A percentile compares a stretch with the other conserved stretches of the same genome.
Evolutionary conservation across 2,329 filamentous ascomycete species (phyloP).

Genomic region (Colletotrichum tofieldiae): DNA sequence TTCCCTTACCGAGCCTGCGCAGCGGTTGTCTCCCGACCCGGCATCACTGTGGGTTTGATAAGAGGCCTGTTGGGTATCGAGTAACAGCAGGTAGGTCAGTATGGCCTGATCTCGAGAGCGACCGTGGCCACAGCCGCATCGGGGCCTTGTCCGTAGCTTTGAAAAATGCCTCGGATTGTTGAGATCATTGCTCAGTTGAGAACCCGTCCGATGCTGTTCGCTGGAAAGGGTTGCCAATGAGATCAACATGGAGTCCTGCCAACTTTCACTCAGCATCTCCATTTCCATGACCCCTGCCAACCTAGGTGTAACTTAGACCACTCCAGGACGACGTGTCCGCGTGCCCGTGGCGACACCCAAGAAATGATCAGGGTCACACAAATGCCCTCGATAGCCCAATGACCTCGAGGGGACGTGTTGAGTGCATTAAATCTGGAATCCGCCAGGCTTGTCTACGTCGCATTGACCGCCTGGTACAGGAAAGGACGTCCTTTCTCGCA

Average conservation of each 20-base stretch:
- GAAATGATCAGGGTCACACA: conserved; percentile 36
- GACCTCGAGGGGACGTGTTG: background rate
- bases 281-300: background rate
- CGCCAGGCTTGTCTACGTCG: background rate
- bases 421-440: background rate
- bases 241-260: conserved; percentile 24
- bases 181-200: conserved; percentile 12
- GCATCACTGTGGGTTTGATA: background rate
- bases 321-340: background rate
- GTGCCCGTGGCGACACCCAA: conserved; percentile 6
- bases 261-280: conserved; percentile 5
- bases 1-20: background rate
- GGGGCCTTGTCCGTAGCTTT: background rate
- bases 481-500: background rate
- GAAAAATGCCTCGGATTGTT: conserved; percentile 23
- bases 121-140: background rate
- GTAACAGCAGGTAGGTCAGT: background rate
- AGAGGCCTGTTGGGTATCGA: background rate
- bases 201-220: conserved; percentile 2
- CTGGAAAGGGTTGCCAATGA: background rate
- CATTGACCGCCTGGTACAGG: conserved; percentile 22
- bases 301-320: background rate
- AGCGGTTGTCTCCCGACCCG: background rate
- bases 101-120: conserved; percentile 12
- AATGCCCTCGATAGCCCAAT: conserved; percentile 13